phyloP scores from a whole-genome alignment of 2,329 filamentous ascomycete species.

The Onygena corvina region DNA sequence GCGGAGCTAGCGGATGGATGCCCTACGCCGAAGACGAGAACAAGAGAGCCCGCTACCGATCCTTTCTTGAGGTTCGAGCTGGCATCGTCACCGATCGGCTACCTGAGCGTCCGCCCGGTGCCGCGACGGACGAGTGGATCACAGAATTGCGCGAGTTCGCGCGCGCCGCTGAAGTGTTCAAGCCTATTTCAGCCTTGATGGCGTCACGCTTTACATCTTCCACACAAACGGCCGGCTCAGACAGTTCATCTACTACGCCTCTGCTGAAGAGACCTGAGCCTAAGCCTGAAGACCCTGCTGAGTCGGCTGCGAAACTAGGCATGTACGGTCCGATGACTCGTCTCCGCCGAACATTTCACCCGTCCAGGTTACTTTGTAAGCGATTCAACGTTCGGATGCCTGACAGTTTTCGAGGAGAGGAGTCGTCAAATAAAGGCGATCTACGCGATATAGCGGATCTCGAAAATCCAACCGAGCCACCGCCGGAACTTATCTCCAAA shows the following conservation, averaged over 20 bases:
- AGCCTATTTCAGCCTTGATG: conserved; percentile 84
- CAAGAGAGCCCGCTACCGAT: conserved; percentile 69
- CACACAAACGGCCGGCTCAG: conserved; percentile 15
- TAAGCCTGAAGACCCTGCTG: conserved; percentile 62
- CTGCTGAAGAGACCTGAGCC: conserved; percentile 39
- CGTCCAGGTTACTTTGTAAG: conserved; percentile 79
- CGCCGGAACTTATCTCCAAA: conserved; percentile 42
- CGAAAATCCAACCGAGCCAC: conserved; percentile 24
- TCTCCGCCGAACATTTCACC: conserved; percentile 58
- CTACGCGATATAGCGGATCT: conserved; percentile 19
- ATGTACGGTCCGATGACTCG: conserved; percentile 91
- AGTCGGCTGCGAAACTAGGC: conserved; percentile 73
- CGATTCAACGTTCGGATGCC: conserved; percentile 80
- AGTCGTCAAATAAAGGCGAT: conserved; percentile 25
- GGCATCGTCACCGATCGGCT: conserved; percentile 45
- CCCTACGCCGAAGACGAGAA: conserved; percentile 73
- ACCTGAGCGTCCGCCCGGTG: conserved; percentile 43
- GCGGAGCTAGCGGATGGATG: conserved; percentile 56
- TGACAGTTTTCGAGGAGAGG: conserved; percentile 42
- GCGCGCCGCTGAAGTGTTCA: conserved; percentile 67
- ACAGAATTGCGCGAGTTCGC: conserved; percentile 70
- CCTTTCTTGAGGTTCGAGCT: conserved; percentile 67
- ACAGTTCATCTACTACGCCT: conserved; percentile 29
- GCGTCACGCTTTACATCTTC: conserved; percentile 80
- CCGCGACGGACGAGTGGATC: conserved; percentile 59